Evolutionary conservation across 2,329 filamentous ascomycete genomes (phyloP).

Genomic region (Aaosphaeria arxii): DNA sequence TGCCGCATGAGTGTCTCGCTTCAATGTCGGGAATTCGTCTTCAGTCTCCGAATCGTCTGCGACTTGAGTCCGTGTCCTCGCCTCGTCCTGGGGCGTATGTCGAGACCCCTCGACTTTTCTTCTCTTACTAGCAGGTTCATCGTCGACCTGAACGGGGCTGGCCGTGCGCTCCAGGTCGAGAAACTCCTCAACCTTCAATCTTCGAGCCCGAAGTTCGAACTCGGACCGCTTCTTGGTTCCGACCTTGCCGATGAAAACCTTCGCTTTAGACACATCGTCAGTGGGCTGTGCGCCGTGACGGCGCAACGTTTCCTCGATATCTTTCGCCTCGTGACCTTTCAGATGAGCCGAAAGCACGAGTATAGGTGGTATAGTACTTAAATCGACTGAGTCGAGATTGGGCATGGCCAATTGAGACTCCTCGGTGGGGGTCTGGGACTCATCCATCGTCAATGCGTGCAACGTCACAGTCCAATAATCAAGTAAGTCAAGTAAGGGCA

Average conservation of each 20-base stretch:
- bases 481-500: too few relatives aligned
- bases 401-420: too few relatives aligned
- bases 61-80: conserved; percentile 21
- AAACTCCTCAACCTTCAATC: conserved; percentile 57
- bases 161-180: conserved; percentile 15
- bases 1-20: conserved; percentile 4
- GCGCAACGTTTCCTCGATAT: conserved; percentile 63
- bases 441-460: too few relatives aligned
- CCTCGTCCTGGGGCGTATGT: conserved; percentile 6
- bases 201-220: conserved; percentile 71
- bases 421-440: too few relatives aligned
- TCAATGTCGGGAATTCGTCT: conserved; percentile 5
- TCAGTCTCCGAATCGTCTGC: conserved; percentile 9
- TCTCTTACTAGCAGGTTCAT: conserved; percentile 14
- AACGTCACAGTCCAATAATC: too few relatives aligned
- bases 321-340: conserved; percentile 58
- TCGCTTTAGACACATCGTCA: conserved; percentile 68
- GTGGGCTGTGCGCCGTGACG: conserved; percentile 58
- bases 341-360: conserved; percentile 74
- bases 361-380: conserved; percentile 58
- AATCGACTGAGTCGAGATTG: conserved; percentile 22
- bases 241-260: conserved; percentile 72
- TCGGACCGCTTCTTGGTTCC: conserved; percentile 66
- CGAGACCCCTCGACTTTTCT: conserved; percentile 6
- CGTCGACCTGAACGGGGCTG: conserved; percentile 10